Evolutionary conservation across 441 rosid species (phyloP), one percentile per base, ranked within the genome.

Genomic region (Raphanus hybrid): DNA sequence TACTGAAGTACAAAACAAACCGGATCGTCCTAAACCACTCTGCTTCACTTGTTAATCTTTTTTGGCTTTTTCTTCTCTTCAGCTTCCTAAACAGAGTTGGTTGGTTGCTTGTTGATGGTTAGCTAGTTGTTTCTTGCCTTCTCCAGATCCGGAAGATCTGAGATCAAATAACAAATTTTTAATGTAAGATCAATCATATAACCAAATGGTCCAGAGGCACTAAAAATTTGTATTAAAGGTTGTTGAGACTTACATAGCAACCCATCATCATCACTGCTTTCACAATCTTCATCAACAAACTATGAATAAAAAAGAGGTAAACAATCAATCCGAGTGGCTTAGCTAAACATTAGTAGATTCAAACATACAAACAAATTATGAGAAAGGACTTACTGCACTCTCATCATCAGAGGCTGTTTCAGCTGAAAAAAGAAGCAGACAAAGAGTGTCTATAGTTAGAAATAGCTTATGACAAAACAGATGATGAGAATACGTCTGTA

Each of bases 141-240:
- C 78, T 92, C 99, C 88, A 95, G 81, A 82, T 95, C 99, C 27
- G 98, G 99, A 76, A 95, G 94, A 86, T 95, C 99, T 95, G 90
- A 83, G 71, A 82, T 74, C 55, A 75, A 65, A 67, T 48, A 34
- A 66, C 41, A 67, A 50, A 20, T 0, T 27, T 67, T 14, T 34
- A 9, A 41, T 5, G 39, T 72, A 10, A 71, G 64, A 58, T 64
- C 35, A 60, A 10, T 60, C 55, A 45, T 59, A 45, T 58, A 41
- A 26, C 34, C 6, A 29, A 29, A 29, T 4, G 6, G 34, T 29
- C 4, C 35, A 12, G 16, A 26, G 6, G 2, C n/a, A 20, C 62
- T 20, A 20, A 9, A 57, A 20, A 2, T 20, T 20, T 18, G 61
- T 10, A 6, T 27, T 6, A 50, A 66, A 66, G 45, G 54, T n/a